phyloP scores from a whole-genome alignment of 306 rosid species.

The Ormosia emarginata region DNA sequence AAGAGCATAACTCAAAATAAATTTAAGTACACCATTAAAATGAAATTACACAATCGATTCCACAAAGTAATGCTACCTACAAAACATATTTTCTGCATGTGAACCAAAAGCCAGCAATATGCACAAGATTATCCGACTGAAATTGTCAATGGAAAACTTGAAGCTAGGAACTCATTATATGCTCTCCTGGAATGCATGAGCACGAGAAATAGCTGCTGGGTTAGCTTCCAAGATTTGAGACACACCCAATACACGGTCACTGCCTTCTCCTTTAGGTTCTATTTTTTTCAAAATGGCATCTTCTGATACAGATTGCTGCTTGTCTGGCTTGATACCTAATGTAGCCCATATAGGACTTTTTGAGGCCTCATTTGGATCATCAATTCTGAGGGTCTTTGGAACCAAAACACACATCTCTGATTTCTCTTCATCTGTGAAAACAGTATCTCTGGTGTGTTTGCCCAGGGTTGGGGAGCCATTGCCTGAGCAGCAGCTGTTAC shows the following conservation, averaged over 20 bases:
- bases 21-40: background rate
- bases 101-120: constrained; percentile 17
- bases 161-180: constrained; percentile 11
- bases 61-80: background rate
- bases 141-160: background rate
- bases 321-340: constrained; percentile 25
- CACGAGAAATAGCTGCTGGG: constrained; percentile 33
- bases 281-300: background rate
- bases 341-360: constrained; percentile 29
- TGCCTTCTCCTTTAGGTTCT: constrained; percentile 23
- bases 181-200: constrained; percentile 34
- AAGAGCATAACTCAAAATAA: background rate
- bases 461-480: constrained; percentile 45
- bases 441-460: constrained; percentile 48
- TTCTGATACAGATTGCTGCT: constrained; percentile 10
- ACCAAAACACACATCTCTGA: constrained; percentile 33
- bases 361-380: constrained; percentile 40
- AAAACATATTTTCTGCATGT: constrained; percentile 1
- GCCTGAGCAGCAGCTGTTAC: constrained; percentile 36
- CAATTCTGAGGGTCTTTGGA: constrained; percentile 45
- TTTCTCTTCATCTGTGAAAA: constrained; percentile 30
- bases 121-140: background rate
- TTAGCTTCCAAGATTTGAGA: constrained; percentile 47
- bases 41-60: background rate
- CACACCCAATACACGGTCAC: constrained; percentile 20